Evolutionary conservation across 2,329 filamentous ascomycete genomes (phyloP).

Genomic region (Mycogone perniciosa): DNA sequence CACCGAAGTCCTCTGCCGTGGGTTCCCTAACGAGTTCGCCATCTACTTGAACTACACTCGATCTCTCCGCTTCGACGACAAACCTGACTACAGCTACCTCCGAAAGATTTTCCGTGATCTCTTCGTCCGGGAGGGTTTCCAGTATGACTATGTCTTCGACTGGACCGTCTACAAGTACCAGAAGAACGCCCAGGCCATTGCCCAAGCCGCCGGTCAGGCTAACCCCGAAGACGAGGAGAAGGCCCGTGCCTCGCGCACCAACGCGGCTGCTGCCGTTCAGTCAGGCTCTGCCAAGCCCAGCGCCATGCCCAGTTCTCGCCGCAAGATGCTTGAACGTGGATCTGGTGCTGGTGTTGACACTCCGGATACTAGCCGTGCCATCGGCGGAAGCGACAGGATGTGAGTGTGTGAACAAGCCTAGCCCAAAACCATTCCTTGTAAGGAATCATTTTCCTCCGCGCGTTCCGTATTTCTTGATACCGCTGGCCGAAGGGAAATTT

Average conservation of each 20-base stretch:
- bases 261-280: conserved; percentile 57
- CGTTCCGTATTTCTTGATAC: conserved; percentile 68
- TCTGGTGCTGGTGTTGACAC: conserved; percentile 54
- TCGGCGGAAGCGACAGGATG: conserved; percentile 86
- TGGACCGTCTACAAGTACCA: conserved; percentile 99
- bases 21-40: conserved; percentile 98
- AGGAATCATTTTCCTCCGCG: conserved; percentile 76
- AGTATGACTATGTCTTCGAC: conserved; percentile 99
- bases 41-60: conserved; percentile 99
- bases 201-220: conserved; percentile 64
- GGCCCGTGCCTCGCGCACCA: conserved; percentile 60
- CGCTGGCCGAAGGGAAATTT: conserved; percentile 66
- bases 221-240: conserved; percentile 73
- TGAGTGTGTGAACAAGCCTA: conserved; percentile 66
- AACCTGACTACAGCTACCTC: conserved; percentile 98
- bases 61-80: conserved; percentile 97
- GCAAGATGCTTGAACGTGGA: conserved; percentile 73
- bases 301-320: conserved; percentile 69
- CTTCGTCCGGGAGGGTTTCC: conserved; percentile 97
- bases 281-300: conserved; percentile 62
- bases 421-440: conserved; percentile 64
- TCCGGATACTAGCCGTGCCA: conserved; percentile 66
- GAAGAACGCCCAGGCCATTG: conserved; percentile 96
- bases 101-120: conserved; percentile 99
- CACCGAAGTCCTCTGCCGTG: conserved; percentile 95